Evolutionary conservation across 805 yeast genomes (phyloP).

Genomic region (Komagataella kurtzmanii): DNA sequence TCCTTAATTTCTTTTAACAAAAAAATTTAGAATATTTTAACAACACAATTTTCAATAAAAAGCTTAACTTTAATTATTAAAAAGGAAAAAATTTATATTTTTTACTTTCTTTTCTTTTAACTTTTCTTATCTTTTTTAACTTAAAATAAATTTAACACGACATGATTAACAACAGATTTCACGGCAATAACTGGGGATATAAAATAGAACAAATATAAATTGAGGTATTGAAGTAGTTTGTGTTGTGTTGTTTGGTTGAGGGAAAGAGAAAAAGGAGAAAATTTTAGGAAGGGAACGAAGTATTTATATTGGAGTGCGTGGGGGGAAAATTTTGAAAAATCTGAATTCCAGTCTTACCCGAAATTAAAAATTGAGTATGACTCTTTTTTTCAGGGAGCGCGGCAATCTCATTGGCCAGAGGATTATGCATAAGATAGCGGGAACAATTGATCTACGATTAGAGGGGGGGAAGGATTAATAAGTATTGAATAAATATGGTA

Average conservation of each 20-base stretch:
- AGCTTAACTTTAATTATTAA: neutral
- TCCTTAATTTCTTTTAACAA: slow-evolving; percentile 1
- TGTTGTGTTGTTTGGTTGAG: slow-evolving; percentile 4
- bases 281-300: neutral
- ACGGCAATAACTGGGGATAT: slow-evolving; percentile 6
- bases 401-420: neutral
- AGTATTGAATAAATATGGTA: neutral
- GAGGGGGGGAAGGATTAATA: neutral
- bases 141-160: slow-evolving; percentile 4
- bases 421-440: neutral
- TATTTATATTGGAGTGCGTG: neutral
- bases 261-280: slow-evolving; percentile 5
- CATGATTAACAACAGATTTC: slow-evolving; percentile 2
- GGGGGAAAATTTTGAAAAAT: neutral
- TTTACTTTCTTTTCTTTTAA: neutral
- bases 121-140: neutral
- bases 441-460: neutral
- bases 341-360: neutral
- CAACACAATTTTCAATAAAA: neutral
- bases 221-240: slow-evolving; percentile 1
- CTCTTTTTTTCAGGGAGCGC: neutral
- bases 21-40: neutral
- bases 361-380: neutral
- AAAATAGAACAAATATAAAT: slow-evolving; percentile 12
- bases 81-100: slow-evolving; percentile 1